Base-by-base conservation (phyloP, 495 filamentous ascomycete genomes). In the Podospora appendiculata region DNA sequence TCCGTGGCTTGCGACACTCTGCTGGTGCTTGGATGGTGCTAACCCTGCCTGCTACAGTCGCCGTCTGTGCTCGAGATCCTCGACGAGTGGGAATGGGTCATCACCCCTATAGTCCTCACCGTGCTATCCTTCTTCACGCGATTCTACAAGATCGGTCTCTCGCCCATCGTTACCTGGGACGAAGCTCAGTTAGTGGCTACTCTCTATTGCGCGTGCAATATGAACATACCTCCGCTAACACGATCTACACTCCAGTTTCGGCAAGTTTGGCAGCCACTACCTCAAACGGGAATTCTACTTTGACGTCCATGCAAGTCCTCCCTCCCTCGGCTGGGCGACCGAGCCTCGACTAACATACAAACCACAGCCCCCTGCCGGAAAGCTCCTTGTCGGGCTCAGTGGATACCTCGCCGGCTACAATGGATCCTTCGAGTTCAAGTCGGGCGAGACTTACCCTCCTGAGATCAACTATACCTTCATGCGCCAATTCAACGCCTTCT, bases 381-480 rank as follows among this genome's bases (percentile, higher is more conserved):
- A 98, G 77, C 96, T 98, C 81, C 80, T 98, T 19, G 94, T 98
- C 55, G 93, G 93, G 43, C 79, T 98, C 50, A 97, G 93, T 11
- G 93, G 93, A 59, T 92, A 90, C 60, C 75, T 98, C 50, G 93
- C 93, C 36, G 92, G 92, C 47, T 98, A 98, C 76, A 98, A 98
- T 79, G 93, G 93, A 35, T 95, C 94, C 1, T 98, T 98, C 72
- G 94, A 97, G 69, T 98, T 98, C 82, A 98, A 98, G 68, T 96
- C 92, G 19, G 93, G 93, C 60, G 93, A 97, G 67, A 88, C 78
- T 42, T 98, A 98, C 63, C 93, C 93, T 1, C 79, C 83, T 56
- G 90, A 96, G 61, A 76, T 98, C 63, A 87, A 98, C 76, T 98
- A 96, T 68, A 94, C 91, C 53, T 96, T 95, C 66, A 98, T 98